Percentiles rank a stretch among this genome's conserved stretches.
Conservation (phyloP, 129 eudicot genomes). For the Heracleum sosnowskyi region DNA sequence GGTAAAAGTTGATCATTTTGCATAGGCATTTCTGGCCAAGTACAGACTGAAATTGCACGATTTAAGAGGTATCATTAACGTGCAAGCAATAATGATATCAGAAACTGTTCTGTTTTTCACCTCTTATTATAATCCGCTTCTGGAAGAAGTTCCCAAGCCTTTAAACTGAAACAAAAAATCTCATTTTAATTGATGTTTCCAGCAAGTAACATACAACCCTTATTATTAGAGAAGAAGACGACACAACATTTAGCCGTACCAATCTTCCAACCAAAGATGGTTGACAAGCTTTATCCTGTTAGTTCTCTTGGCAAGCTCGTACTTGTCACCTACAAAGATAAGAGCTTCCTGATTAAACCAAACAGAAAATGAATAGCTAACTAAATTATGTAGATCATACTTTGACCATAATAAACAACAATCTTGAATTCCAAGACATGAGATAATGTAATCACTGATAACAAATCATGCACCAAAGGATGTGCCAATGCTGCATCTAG, state of each 20-base stretch:
- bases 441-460: not conserved
- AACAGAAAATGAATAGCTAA: not conserved
- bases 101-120: constrained; percentile 27
- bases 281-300: constrained; percentile 75
- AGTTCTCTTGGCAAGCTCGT: constrained; percentile 79
- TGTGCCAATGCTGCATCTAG: not conserved
- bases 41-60: not conserved
- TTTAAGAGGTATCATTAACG: not conserved
- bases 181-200: not conserved
- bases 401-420: not conserved
- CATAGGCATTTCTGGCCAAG: not conserved
- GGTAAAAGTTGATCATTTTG: not conserved
- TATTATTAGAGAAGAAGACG: not conserved
- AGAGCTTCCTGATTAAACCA: not conserved
- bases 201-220: not conserved
- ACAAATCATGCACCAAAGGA: not conserved
- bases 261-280: constrained; percentile 85
- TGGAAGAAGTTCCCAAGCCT: constrained; percentile 72
- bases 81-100: not conserved
- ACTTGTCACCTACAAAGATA: constrained; percentile 71
- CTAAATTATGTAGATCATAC: not conserved
- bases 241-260: constrained; percentile 36
- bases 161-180: constrained; percentile 41
- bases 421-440: not conserved
- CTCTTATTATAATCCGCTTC: constrained; percentile 72